A percentile compares a stretch with the other conserved stretches of the same genome.
Evolutionary conservation across 2,329 filamentous ascomycete genomes (phyloP).

Genomic region (Fusarium albosuccineum): DNA sequence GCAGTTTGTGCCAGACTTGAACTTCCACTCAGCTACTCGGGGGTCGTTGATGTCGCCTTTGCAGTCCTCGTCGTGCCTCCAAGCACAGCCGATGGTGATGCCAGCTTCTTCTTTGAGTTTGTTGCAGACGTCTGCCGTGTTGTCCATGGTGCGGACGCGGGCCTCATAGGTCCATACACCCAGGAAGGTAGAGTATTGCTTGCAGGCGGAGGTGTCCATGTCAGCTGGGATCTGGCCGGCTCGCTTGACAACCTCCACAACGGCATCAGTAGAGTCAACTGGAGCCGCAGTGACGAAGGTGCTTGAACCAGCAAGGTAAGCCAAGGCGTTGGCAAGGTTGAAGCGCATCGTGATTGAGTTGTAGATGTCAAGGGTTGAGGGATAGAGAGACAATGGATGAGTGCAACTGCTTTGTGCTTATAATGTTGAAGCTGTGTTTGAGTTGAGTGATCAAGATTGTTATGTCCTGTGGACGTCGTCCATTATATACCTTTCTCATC

Average conservation of each 20-base stretch:
- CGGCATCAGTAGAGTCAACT: background rate
- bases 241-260: background rate
- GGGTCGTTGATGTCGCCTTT: background rate
- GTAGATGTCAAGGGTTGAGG: background rate
- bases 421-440: too few relatives aligned
- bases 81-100: background rate
- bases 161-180: slow-evolving; percentile 6
- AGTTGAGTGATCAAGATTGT: too few relatives aligned
- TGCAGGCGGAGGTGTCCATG: slow-evolving; percentile 6
- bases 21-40: slow-evolving; percentile 1
- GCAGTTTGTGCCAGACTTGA: slow-evolving; percentile 2
- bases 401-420: too few relatives aligned
- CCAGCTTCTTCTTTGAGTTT: background rate
- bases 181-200: background rate
- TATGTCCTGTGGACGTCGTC: too few relatives aligned
- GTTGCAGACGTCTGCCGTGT: background rate
- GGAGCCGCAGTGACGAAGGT: background rate
- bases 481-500: too few relatives aligned
- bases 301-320: background rate
- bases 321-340: background rate
- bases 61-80: background rate
- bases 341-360: background rate
- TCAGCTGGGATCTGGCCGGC: background rate
- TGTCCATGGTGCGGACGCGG: slow-evolving; percentile 1
- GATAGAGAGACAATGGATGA: background rate